phyloP scores from a whole-genome alignment of 2,329 filamentous ascomycete species.

The Diaporthe destruens region DNA sequence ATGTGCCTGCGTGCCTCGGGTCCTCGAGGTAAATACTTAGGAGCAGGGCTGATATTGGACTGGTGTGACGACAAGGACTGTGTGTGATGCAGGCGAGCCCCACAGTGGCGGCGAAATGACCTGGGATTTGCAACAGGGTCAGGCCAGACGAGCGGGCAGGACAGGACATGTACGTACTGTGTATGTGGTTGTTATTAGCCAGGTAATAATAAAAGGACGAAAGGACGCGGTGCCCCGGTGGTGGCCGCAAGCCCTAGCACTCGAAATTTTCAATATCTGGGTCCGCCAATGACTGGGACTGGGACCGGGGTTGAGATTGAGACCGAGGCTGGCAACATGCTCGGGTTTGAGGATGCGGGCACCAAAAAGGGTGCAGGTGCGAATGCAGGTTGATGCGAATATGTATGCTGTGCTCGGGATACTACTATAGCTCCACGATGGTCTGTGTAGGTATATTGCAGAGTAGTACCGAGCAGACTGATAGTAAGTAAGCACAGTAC shows the following conservation, averaged over 20 bases:
- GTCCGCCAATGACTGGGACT: conserved; percentile 1
- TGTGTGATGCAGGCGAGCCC: conserved; percentile 2
- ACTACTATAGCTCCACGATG: too few relatives aligned
- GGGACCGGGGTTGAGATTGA: not conserved
- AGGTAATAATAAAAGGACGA: too few relatives aligned
- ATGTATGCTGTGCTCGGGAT: too few relatives aligned
- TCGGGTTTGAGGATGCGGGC: conserved; percentile 15
- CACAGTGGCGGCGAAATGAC: conserved; percentile 13
- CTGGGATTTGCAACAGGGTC: not conserved
- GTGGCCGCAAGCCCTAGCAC: conserved; percentile 13
- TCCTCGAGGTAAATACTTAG: not conserved
- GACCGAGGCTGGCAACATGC: conserved; percentile 5
- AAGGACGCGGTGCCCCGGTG: not conserved
- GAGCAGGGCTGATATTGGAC: not conserved
- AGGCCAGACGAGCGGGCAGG: not conserved
- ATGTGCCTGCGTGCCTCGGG: conserved; percentile 19
- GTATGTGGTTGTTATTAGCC: not conserved
- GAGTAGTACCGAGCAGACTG: too few relatives aligned
- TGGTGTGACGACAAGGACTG: conserved; percentile 9
- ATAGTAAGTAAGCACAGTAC: too few relatives aligned
- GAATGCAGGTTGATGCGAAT: not conserved
- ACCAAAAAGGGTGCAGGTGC: not conserved
- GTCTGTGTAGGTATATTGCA: not conserved
- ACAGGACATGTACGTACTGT: not conserved
- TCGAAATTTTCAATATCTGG: conserved; percentile 38